These are phyloP conservation scores for Davidsoniella eucalypti DNA, from an alignment of 2,329 filamentous ascomycete species.

Conservation along the genomic window DNA sequence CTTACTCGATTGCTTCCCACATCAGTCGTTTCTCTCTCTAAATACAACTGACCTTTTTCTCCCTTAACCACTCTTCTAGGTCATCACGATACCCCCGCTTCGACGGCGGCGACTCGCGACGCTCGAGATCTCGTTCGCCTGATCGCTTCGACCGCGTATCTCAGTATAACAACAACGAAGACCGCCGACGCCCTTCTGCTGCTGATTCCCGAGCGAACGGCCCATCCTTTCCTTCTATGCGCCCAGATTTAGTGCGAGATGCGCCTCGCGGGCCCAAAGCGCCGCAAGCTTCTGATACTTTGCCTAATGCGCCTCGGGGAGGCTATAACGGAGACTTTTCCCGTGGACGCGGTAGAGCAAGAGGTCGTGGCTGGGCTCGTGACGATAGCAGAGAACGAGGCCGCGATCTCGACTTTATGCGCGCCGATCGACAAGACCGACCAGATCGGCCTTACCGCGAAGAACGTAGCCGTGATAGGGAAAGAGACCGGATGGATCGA, in stretches of 20 bases:
- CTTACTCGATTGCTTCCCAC: not conserved
- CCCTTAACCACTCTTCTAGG: constrained; percentile 19
- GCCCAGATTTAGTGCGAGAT: constrained; percentile 39
- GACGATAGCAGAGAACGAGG: constrained; percentile 46
- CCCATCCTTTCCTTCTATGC: constrained; percentile 40
- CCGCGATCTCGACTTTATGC: constrained; percentile 37
- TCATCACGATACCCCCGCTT: constrained; percentile 42
- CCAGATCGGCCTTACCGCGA: constrained; percentile 34
- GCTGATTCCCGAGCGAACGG: constrained; percentile 29
- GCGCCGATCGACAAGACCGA: constrained; percentile 16
- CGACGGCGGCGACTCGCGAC: constrained; percentile 37
- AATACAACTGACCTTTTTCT: constrained; percentile 2
- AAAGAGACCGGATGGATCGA: constrained; percentile 28
- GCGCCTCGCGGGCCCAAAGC: constrained; percentile 72
- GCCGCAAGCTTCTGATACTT: constrained; percentile 38
- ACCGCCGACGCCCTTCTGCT: constrained; percentile 51
- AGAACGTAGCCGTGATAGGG: constrained; percentile 42
- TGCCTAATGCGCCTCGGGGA: constrained; percentile 50
- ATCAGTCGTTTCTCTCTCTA: not conserved
- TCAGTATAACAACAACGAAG: constrained; percentile 39
- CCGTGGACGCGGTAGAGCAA: constrained; percentile 33
- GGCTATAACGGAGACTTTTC: constrained; percentile 50
- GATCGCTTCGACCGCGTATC: constrained; percentile 43
- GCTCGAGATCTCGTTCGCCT: constrained; percentile 51
- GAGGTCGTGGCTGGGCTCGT: constrained; percentile 40